These are phyloP conservation scores for Russula sp. DNA, from an alignment of 768 basidiomycete genomes.

Conservation along the genomic window DNA sequence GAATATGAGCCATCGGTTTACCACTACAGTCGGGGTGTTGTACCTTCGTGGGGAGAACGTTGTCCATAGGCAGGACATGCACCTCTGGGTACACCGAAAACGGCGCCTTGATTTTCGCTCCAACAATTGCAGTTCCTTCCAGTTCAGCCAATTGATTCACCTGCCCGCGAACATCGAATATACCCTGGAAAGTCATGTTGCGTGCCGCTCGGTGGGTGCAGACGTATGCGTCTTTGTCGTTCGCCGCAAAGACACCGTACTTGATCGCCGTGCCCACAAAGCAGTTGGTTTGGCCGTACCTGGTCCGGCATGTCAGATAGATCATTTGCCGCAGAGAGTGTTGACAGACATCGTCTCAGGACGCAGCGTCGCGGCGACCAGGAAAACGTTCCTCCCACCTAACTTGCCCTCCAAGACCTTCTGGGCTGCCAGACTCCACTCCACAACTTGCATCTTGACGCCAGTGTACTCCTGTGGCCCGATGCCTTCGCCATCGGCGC, in stretches of 20 bases:
- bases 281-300: slow-evolving; percentile 98
- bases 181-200: slow-evolving; percentile 97
- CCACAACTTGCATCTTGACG: slow-evolving; percentile 87
- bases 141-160: slow-evolving; percentile 71
- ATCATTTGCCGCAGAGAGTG: neutral
- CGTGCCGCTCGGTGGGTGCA: slow-evolving; percentile 86
- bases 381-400: slow-evolving; percentile 73
- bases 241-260: slow-evolving; percentile 88
- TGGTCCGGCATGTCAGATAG: slow-evolving; percentile 28
- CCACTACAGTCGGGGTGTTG: slow-evolving; percentile 38
- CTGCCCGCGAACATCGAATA: slow-evolving; percentile 64
- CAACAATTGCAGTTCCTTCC: slow-evolving; percentile 73
- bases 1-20: slow-evolving; percentile 6
- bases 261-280: slow-evolving; percentile 88
- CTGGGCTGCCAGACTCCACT: slow-evolving; percentile 73
- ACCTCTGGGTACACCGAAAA: slow-evolving; percentile 78
- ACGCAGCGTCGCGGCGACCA: slow-evolving; percentile 94
- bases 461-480: slow-evolving; percentile 95
- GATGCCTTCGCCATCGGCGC: slow-evolving; percentile 87
- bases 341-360: slow-evolving; percentile 88
- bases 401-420: slow-evolving; percentile 58
- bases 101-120: slow-evolving; percentile 87
- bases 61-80: slow-evolving; percentile 98
- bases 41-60: slow-evolving; percentile 93
- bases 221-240: slow-evolving; percentile 82